Base-by-base conservation (phyloP, 768 basidiomycete species). In the Mycena olivaceomarginata region DNA sequence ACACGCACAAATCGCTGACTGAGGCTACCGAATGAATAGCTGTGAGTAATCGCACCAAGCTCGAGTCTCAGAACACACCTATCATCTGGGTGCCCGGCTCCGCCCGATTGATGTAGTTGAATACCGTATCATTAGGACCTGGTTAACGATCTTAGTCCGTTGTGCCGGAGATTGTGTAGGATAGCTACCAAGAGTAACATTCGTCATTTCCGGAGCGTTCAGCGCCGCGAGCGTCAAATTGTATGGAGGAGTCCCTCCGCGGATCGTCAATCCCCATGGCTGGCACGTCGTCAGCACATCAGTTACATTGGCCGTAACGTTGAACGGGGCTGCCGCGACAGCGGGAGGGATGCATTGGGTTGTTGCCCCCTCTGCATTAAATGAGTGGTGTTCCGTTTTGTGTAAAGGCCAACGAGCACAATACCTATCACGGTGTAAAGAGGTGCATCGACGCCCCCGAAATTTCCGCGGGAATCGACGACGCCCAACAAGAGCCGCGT, bases 191-290 rank as follows among this genome's bases (percentile, higher is more conserved):
- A 90, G 80, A 2, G 87, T 87, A 41, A 88, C 85, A 76, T 90
- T 89, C 20, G 87, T 89, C 25, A 89, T 82, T 10, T 85, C 81
- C 0, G 86, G 83, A 0, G 89, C 87, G 65, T 85, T 83, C 43
- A 86, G 68, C 9, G 85, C 83, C 43, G 85, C 86, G 37, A 92
- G 74, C 0, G 86, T 87, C 20, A 91, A 75, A 16, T 77, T 86
- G 81, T 90, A 91, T 0, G 91, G 92, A 45, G 86, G 85, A 0
- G 82, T 82, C 13, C 89, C 90, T 9, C 89, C 90, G 13, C 81
- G 86, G 62, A 91, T 85, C 2, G 82, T 85, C 5, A 90, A 73
- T 5, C 89, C 87, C 90, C 90, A 90, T 2, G 88, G 87, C 46
- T 89, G 79, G 78, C 90, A 92, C 15, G 90, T 89, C 53, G 82